phyloP scores from a whole-genome alignment of 2,329 filamentous ascomycete genomes.

The Fusarium avenaceum region DNA sequence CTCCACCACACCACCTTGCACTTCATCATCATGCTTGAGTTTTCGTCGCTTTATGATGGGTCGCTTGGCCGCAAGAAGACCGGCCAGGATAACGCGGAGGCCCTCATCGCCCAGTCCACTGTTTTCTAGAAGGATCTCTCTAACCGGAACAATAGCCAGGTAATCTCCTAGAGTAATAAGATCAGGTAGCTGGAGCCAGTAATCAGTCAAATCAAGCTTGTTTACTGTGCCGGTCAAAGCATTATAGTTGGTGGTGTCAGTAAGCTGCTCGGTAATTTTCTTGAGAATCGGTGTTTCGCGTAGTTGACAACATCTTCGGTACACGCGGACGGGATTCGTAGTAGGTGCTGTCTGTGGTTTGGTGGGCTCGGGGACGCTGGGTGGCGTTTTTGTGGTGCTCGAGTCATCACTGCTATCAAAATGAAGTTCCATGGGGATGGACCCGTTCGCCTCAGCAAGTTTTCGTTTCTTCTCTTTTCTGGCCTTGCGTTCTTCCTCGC shows the following conservation, averaged over 20 bases:
- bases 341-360: constrained; percentile 71
- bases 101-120: constrained; percentile 90
- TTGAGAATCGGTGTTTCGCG: constrained; percentile 93
- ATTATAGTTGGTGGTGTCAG: constrained; percentile 74
- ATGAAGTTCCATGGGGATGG: constrained; percentile 85
- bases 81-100: constrained; percentile 86
- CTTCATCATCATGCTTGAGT: constrained; percentile 57
- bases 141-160: constrained; percentile 91
- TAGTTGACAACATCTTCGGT: constrained; percentile 92
- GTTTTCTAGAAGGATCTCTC: constrained; percentile 87
- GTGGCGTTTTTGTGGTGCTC: constrained; percentile 42
- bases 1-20: constrained; percentile 82
- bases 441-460: constrained; percentile 88
- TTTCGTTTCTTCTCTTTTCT: constrained; percentile 89
- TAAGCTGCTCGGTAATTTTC: constrained; percentile 90
- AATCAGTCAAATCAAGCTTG: constrained; percentile 86
- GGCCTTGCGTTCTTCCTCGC: constrained; percentile 91
- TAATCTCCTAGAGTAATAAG: constrained; percentile 92
- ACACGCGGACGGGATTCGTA: constrained; percentile 91
- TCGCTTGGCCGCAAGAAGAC: constrained; percentile 82
- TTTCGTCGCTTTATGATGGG: constrained; percentile 69
- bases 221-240: constrained; percentile 80
- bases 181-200: constrained; percentile 85
- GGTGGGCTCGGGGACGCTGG: constrained; percentile 34
- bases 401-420: constrained; percentile 76